Evolutionary conservation across 352 stramenopile species (phyloP).

Genomic region (Aphanomyces euteiches): DNA sequence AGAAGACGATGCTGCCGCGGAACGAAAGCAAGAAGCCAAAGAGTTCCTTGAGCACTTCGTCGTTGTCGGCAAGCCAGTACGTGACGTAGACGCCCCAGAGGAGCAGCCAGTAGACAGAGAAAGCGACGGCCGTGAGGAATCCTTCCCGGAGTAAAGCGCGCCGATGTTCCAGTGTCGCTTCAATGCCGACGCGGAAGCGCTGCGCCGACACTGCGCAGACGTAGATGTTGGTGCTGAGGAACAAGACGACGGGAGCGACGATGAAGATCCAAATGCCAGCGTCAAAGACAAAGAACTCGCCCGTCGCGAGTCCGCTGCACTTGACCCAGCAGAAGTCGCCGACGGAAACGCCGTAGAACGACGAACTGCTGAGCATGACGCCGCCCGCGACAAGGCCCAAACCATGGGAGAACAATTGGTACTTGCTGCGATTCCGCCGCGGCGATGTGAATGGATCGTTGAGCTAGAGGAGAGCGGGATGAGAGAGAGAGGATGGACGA

Average conservation of each 20-base stretch:
- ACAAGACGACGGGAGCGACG: constrained; percentile 47
- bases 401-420: constrained; percentile 50
- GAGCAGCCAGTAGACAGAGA: constrained; percentile 62
- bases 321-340: constrained; percentile 74
- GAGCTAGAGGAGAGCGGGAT: constrained; percentile 39
- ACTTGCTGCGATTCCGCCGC: constrained; percentile 59
- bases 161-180: constrained; percentile 54
- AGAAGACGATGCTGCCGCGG: constrained; percentile 60
- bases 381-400: constrained; percentile 30
- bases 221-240: constrained; percentile 59
- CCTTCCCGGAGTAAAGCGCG: constrained; percentile 58
- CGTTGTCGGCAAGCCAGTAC: constrained; percentile 50
- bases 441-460: constrained; percentile 79
- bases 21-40: constrained; percentile 73
- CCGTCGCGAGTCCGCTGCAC: constrained; percentile 41
- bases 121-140: constrained; percentile 64
- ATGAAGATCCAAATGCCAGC: constrained; percentile 69
- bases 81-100: constrained; percentile 61
- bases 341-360: constrained; percentile 58
- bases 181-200: constrained; percentile 53
- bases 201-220: constrained; percentile 54
- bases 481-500: not conserved
- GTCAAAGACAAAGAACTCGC: constrained; percentile 36
- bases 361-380: constrained; percentile 33
- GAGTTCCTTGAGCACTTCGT: constrained; percentile 45